phyloP scores from a whole-genome alignment of 768 basidiomycete species.

The Suillus americanus region DNA sequence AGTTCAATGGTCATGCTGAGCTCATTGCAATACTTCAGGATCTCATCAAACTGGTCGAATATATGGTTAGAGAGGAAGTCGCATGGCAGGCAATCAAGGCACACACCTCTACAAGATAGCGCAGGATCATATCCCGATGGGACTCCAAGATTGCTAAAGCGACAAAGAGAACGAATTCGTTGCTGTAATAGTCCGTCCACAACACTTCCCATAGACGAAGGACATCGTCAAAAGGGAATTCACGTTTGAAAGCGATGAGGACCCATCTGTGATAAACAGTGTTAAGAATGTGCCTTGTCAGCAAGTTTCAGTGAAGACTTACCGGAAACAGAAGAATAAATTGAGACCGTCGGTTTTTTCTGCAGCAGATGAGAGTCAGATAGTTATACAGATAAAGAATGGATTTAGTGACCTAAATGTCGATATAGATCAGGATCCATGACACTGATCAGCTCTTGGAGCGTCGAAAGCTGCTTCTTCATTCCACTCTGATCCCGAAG shows the following conservation, averaged over 20 bases:
- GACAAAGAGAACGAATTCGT: slow-evolving; percentile 87
- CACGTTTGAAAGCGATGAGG: slow-evolving; percentile 92
- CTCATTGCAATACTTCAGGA: slow-evolving; percentile 90
- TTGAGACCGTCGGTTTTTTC: slow-evolving; percentile 89
- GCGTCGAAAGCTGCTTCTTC: slow-evolving; percentile 87
- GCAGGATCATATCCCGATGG: slow-evolving; percentile 91
- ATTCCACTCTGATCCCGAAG: slow-evolving; percentile 96
- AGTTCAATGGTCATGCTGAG: slow-evolving; percentile 96
- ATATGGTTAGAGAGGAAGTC: neutral
- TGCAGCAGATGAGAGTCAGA: slow-evolving; percentile 33
- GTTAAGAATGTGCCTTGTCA: neutral
- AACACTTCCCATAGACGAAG: slow-evolving; percentile 90
- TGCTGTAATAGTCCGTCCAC: slow-evolving; percentile 91
- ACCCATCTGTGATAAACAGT: slow-evolving; percentile 63
- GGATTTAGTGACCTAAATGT: slow-evolving; percentile 62
- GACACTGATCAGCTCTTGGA: slow-evolving; percentile 86
- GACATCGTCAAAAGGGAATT: slow-evolving; percentile 92
- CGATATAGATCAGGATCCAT: slow-evolving; percentile 97
- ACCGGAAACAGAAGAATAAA: slow-evolving; percentile 98
- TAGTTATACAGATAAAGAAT: neutral
- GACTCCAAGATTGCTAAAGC: slow-evolving; percentile 93
- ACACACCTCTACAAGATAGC: slow-evolving; percentile 90
- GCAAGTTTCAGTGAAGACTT: slow-evolving; percentile 23
- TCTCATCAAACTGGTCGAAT: slow-evolving; percentile 69
- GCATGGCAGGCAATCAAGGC: neutral